Evolutionary conservation across 2,329 filamentous ascomycete species (phyloP).

Genomic region (Colletotrichum phormii): DNA sequence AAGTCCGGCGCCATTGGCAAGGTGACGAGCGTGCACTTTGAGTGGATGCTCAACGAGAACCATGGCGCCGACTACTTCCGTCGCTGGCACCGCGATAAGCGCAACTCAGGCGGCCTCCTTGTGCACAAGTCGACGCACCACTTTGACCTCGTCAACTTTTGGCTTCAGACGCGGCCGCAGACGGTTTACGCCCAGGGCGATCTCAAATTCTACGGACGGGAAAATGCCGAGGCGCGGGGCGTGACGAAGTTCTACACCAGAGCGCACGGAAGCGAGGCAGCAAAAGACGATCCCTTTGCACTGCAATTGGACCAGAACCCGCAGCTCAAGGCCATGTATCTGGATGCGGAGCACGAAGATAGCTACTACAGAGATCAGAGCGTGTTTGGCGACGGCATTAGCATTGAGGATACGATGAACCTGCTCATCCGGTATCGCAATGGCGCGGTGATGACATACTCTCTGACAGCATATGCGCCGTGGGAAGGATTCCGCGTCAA

Average conservation of each 20-base stretch:
- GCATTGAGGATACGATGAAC: slow-evolving; percentile 74
- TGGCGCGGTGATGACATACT: slow-evolving; percentile 70
- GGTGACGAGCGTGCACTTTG: slow-evolving; percentile 59
- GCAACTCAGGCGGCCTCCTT: slow-evolving; percentile 59
- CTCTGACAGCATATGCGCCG: slow-evolving; percentile 69
- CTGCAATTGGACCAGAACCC: slow-evolving; percentile 64
- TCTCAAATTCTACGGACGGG: slow-evolving; percentile 60
- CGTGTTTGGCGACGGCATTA: slow-evolving; percentile 72
- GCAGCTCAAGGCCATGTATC: slow-evolving; percentile 68
- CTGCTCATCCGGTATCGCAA: slow-evolving; percentile 68
- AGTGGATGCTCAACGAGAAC: slow-evolving; percentile 62
- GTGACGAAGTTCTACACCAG: slow-evolving; percentile 63
- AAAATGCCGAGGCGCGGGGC: slow-evolving; percentile 60
- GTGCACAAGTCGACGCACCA: slow-evolving; percentile 65
- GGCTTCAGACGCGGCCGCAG: slow-evolving; percentile 55
- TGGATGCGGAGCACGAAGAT: slow-evolving; percentile 73
- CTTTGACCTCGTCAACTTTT: slow-evolving; percentile 64
- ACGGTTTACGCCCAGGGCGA: slow-evolving; percentile 59
- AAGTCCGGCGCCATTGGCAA: slow-evolving; percentile 57
- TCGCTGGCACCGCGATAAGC: slow-evolving; percentile 62
- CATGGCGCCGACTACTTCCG: slow-evolving; percentile 63
- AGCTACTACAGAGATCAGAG: slow-evolving; percentile 71
- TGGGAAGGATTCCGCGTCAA: slow-evolving; percentile 71
- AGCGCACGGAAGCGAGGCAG: slow-evolving; percentile 61
- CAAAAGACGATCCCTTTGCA: slow-evolving; percentile 68